Base-by-base conservation (phyloP, 2,329 filamentous ascomycete genomes). In the Ilyonectria mors-panacis region DNA sequence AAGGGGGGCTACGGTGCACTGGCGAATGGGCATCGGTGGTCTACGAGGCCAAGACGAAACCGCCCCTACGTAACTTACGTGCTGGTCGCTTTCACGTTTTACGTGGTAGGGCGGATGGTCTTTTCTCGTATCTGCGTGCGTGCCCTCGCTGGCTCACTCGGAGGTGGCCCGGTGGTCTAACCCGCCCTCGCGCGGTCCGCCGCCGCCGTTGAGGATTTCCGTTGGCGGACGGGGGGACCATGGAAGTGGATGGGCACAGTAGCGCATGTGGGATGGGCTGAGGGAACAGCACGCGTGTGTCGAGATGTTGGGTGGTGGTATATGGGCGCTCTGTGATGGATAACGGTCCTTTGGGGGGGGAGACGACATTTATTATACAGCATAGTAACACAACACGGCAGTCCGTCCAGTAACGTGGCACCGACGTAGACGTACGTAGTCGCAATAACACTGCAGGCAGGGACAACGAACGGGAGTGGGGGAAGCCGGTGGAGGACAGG, bases 171-270 rank as follows among this genome's bases (percentile, higher is more conserved):
- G 26, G 12, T 39, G 10, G 12, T 17, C 37, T 39, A 42, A 42
- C 39, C 19, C 8, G 28, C 48, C 8, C 26, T 30, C 4, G 26
- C 30, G 48, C 17, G 28, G 30, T 19, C 28, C 48, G 50, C 50
- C 30, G 50, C 50, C 30, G 15, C 39, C 28, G 28, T 35, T 21
- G n/a, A n/a, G 19, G 50, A 21, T 35, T 53, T 21, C 13, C 28
- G 50, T 53, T 53, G 50, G 50, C 19, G 9, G 50, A 53, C 28
- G 28, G 30, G 48, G 48, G 48, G 23, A 51, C 48, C 48, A 19
- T 51, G 26, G 23, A n/a, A n/a, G 30, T 51, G 47, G 47, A 12
- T 28, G 9, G 15, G 12, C 15, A 23, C 4, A 23, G 45, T n/a
- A 30, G 47, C 15, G 30, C 19, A 37, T 35, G n/a, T 15, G 50